Percentiles rank a stretch among this genome's conserved stretches.
These are phyloP conservation scores for Vanilla planifolia DNA, from an alignment of 106 monocot species.

Conservation along the genomic window DNA sequence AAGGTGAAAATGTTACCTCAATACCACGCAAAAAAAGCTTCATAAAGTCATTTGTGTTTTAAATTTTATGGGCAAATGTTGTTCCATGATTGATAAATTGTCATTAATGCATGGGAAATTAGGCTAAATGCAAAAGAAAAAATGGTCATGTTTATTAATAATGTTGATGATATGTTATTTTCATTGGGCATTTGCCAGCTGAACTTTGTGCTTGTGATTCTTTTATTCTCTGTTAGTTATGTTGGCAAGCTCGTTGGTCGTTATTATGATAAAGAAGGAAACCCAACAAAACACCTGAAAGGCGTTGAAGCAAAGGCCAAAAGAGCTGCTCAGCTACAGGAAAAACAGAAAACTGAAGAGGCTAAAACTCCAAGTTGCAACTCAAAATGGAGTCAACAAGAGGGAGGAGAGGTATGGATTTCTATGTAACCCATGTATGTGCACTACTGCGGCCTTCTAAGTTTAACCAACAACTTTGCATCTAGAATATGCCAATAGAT, in stretches of 20 bases:
- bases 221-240: slow-evolving; percentile 31
- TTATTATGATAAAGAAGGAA: slow-evolving; percentile 83
- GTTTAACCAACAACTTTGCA: not conserved
- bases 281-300: slow-evolving; percentile 86
- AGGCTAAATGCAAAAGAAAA: too few species aligned
- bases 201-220: not conserved
- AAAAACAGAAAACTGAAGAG: slow-evolving; percentile 89
- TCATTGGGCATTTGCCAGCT: not conserved
- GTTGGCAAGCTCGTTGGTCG: slow-evolving; percentile 85
- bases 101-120: too few species aligned
- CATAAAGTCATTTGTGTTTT: too few species aligned
- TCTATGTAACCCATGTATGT: not conserved
- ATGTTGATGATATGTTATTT: not conserved
- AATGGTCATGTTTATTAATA: too few species aligned
- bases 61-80: too few species aligned
- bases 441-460: too few species aligned
- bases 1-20: too few species aligned
- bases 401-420: slow-evolving; percentile 73
- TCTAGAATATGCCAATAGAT: not conserved
- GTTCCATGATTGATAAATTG: too few species aligned
- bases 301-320: slow-evolving; percentile 89
- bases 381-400: slow-evolving; percentile 91
- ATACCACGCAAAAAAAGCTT: too few species aligned
- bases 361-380: slow-evolving; percentile 86
- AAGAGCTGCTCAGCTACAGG: slow-evolving; percentile 84